These are phyloP conservation scores for Fraxinus paxiana DNA, from an alignment of 305 asterid genomes.

Conservation along the genomic window DNA sequence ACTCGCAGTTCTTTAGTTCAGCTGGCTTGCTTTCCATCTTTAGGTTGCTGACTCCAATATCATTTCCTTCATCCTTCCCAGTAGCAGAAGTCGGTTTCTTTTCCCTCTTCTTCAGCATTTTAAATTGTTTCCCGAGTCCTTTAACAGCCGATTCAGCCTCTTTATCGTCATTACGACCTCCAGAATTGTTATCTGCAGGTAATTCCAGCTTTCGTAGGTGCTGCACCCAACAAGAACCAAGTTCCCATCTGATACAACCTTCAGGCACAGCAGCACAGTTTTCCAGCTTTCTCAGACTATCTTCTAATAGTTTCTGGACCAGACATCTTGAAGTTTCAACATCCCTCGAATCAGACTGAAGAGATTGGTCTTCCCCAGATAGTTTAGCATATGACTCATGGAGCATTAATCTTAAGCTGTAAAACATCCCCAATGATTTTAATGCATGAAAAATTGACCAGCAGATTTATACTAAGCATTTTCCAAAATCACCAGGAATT, in stretches of 20 bases:
- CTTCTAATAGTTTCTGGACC: conserved; percentile 59
- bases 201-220: conserved; percentile 88
- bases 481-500: conserved; percentile 1
- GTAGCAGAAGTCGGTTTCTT: conserved; percentile 33
- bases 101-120: conserved; percentile 85
- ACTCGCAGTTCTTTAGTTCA: conserved; percentile 33
- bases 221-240: conserved; percentile 98
- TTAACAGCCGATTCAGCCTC: conserved; percentile 72
- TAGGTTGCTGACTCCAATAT: conserved; percentile 35
- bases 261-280: conserved; percentile 37
- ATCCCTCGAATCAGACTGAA: conserved; percentile 37
- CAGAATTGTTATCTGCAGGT: conserved; percentile 41
- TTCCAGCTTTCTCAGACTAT: conserved; percentile 54
- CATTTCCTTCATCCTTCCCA: conserved; percentile 47
- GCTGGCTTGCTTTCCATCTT: conserved; percentile 42
- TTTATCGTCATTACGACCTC: conserved; percentile 43
- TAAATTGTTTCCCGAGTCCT: conserved; percentile 96
- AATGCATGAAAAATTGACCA: conserved; percentile 16
- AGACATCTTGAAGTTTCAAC: conserved; percentile 47
- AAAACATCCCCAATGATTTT: conserved; percentile 30
- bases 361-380: conserved; percentile 46
- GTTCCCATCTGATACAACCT: conserved; percentile 88
- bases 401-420: conserved; percentile 83
- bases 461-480: conserved; percentile 12
- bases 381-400: conserved; percentile 47